phyloP scores from a whole-genome alignment of 306 rosid species.

The Cajanus cajan region DNA sequence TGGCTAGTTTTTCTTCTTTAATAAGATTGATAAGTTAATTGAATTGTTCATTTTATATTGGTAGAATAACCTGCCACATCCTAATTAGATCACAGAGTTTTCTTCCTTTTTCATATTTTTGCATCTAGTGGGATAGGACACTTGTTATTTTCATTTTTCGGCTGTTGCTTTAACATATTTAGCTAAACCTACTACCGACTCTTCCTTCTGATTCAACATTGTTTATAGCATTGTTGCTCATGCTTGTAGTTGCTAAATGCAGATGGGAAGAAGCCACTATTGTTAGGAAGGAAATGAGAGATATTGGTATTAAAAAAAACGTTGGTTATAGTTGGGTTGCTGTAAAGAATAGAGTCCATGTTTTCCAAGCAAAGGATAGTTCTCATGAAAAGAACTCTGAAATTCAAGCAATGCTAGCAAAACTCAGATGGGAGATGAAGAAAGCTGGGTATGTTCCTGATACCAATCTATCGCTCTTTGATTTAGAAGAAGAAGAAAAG shows the following conservation, averaged over 20 bases:
- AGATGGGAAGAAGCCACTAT: constrained; percentile 95
- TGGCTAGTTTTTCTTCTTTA: background rate
- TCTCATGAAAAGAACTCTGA: constrained; percentile 64
- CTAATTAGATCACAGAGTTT: background rate
- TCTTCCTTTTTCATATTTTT: background rate
- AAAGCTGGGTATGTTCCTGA: constrained; percentile 70
- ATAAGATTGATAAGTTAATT: background rate
- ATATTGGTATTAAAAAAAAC: constrained; percentile 71
- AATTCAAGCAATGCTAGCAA: constrained; percentile 65
- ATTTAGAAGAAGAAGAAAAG: constrained; percentile 79
- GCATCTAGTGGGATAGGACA: background rate
- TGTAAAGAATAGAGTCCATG: constrained; percentile 58
- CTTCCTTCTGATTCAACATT: background rate
- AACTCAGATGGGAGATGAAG: constrained; percentile 58
- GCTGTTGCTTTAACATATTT: constrained; percentile 1
- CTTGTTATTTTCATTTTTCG: constrained; percentile 7
- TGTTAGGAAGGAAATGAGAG: constrained; percentile 76
- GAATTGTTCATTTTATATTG: background rate
- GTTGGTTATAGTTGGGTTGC: constrained; percentile 84
- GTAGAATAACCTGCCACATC: background rate
- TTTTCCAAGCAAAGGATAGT: constrained; percentile 77
- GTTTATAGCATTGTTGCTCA: constrained; percentile 12
- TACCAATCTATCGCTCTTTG: constrained; percentile 65
- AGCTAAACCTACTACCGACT: background rate
- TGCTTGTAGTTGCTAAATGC: constrained; percentile 28